Base-by-base conservation (phyloP, 805 yeast species). In the Saccharomycopsis sp. region DNA sequence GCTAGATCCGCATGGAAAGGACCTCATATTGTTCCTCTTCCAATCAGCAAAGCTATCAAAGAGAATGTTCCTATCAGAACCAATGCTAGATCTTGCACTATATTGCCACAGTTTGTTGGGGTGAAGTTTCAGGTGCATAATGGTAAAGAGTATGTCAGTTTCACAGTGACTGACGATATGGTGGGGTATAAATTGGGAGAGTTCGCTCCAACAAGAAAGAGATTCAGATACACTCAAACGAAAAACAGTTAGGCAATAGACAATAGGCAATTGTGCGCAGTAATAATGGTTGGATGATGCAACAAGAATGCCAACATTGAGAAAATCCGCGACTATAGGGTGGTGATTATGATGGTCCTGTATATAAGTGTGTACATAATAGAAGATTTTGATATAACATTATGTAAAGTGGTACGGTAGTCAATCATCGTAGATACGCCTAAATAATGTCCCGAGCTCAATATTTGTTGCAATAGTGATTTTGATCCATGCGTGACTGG, bases 171-270 rank as follows among this genome's bases (percentile, higher is more conserved):
- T 7, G 97, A 94, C 69, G 94, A 94, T 66, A 94, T 94, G 99
- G 97, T 94, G 61, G 99, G 99, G 19, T 82, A 85, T 65, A 94
- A 93, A 70, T 75, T 94, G 58, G 99, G 99, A 1, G 97, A 93
- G 72, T 94, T 89, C 76, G 96, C 96, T 1, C 89, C 92, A 57
- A 94, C 99, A 1, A 82, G 98, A 73, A 89, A 89, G 81, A 83
- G 86, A 70, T 89, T 89, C 73, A 83, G 81, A 63, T 91, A 88
- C 75, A 87, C 91, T 56, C 87, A 81, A 72, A 83, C 91, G 38
- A 86, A 86, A 78, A 86, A 85, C 38, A 29, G 38, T 20, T 47
- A 25, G n/a, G 20, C 20, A 17, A 14, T 35, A 35, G 14, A 35
- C 8, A 35, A 35, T 35, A 9, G 14, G 8, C 8, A 35, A 35